These are phyloP conservation scores for Gryganskiella cystojenkinii DNA, from an alignment of 192 early-diverging fungal genomes.

Conservation along the genomic window DNA sequence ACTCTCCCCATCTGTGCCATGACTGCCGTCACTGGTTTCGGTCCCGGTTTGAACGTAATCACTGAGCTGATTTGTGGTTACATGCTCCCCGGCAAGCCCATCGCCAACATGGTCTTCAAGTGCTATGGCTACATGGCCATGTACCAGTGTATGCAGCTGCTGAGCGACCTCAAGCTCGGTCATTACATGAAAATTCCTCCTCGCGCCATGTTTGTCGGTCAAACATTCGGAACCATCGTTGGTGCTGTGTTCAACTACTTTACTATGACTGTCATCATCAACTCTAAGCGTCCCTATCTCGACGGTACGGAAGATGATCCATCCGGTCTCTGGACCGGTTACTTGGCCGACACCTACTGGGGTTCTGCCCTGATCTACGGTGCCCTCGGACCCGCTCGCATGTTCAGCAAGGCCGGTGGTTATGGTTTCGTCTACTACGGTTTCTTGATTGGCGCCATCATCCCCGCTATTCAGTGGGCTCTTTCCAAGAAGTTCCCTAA, in stretches of 20 bases:
- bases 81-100: constrained; percentile 61
- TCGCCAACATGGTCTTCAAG: constrained; percentile 67
- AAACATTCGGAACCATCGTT: constrained; percentile 65
- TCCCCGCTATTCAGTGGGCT: constrained; percentile 63
- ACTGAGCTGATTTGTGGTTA: constrained; percentile 67
- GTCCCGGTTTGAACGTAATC: constrained; percentile 61
- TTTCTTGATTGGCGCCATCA: constrained; percentile 59
- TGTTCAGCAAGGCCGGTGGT: constrained; percentile 58
- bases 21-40: constrained; percentile 59
- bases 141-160: constrained; percentile 78
- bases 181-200: constrained; percentile 81
- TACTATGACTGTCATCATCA: constrained; percentile 40
- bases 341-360: constrained; percentile 61
- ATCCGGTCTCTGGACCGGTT: constrained; percentile 56
- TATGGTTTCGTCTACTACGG: constrained; percentile 49
- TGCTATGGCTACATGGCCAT: constrained; percentile 63
- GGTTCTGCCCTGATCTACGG: constrained; percentile 76
- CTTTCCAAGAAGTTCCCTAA: constrained; percentile 63
- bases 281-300: constrained; percentile 16
- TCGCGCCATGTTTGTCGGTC: constrained; percentile 66
- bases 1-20: constrained; percentile 67
- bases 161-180: constrained; percentile 78
- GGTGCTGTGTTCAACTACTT: constrained; percentile 55
- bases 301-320: constrained; percentile 40
- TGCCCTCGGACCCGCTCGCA: constrained; percentile 69